These are phyloP conservation scores for Alternaria gansuensis DNA, from an alignment of 2,329 filamentous ascomycete genomes.

Conservation along the genomic window DNA sequence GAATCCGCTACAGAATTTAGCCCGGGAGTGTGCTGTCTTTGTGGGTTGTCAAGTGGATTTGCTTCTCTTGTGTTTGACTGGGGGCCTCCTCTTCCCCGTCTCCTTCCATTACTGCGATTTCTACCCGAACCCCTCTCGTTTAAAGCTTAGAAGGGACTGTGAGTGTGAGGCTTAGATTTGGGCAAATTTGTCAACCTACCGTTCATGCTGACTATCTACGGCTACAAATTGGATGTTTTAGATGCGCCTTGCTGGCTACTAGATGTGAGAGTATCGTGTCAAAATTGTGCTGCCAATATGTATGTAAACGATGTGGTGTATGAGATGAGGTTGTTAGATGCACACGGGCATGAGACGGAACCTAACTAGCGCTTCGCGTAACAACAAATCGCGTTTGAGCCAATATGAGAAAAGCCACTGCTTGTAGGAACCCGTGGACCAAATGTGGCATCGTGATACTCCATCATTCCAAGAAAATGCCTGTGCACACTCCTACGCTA, in stretches of 20 bases:
- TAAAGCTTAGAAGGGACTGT: neutral
- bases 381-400: neutral
- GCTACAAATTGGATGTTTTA: neutral
- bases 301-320: neutral
- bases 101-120: neutral
- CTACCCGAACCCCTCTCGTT: neutral
- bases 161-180: neutral
- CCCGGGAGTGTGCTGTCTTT: neutral
- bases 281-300: no score
- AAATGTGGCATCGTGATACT: neutral
- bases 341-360: neutral
- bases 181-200: neutral
- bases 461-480: neutral
- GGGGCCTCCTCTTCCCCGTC: neutral
- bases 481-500: neutral
- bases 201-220: neutral
- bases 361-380: constrained; percentile 2
- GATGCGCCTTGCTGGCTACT: neutral
- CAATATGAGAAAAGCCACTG: neutral
- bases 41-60: neutral
- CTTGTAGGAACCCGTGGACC: neutral
- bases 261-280: neutral
- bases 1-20: neutral
- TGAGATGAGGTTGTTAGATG: neutral
- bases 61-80: neutral